Conservation (phyloP, 352 stramenopile genomes). For the Phytophthora citrophthora region DNA sequence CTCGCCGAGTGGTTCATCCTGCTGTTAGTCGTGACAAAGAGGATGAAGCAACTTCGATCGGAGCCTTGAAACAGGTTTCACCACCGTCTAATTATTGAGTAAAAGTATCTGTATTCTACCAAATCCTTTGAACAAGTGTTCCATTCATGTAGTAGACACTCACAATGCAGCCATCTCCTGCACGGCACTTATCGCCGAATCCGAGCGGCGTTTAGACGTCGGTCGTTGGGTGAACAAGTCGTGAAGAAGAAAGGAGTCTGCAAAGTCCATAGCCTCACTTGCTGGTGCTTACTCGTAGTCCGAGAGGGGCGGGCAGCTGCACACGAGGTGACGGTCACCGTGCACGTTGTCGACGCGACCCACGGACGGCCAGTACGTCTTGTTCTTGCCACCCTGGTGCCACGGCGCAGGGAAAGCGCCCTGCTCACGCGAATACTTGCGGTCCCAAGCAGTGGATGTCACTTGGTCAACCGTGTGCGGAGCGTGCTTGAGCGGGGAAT, state of each 20-base stretch:
- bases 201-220: conserved; percentile 29
- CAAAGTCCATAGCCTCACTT: conserved; percentile 31
- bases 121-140: conserved; percentile 10
- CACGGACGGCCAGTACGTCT: conserved; percentile 98
- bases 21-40: conserved; percentile 7
- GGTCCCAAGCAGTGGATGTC: conserved; percentile 94
- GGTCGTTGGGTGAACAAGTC: conserved; percentile 32
- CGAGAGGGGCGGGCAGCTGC: conserved; percentile 97
- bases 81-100: conserved; percentile 5
- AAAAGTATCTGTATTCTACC: conserved; percentile 8
- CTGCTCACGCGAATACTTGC: conserved; percentile 93
- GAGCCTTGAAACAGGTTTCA: neutral
- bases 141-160: conserved; percentile 1
- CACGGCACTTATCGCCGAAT: conserved; percentile 23
- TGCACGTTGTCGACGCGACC: conserved; percentile 99
- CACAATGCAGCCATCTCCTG: conserved; percentile 10
- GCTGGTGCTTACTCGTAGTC: conserved; percentile 83
- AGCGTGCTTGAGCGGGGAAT: conserved; percentile 97
- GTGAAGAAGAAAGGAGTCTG: conserved; percentile 19
- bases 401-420: conserved; percentile 96
- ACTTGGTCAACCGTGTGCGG: conserved; percentile 97
- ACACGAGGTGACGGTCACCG: conserved; percentile 98
- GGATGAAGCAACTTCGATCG: conserved; percentile 6
- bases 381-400: conserved; percentile 91
- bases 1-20: conserved; percentile 20